These are phyloP conservation scores for Aspergillus eucalypticola DNA, from an alignment of 2,329 filamentous ascomycete genomes.

Conservation along the genomic window DNA sequence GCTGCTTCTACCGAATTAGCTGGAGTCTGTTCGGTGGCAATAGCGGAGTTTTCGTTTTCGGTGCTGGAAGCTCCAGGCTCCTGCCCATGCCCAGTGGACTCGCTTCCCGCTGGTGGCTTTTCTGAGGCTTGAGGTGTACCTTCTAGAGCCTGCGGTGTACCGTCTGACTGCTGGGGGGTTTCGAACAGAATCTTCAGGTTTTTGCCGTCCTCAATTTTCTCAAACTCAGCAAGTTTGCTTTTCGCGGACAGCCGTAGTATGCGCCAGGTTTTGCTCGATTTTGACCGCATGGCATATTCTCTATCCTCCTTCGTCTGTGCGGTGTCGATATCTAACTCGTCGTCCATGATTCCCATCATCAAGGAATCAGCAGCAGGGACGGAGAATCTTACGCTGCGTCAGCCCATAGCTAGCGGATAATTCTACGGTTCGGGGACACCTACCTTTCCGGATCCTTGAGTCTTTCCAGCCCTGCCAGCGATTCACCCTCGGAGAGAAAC, in stretches of 20 bases:
- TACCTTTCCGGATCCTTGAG: slow-evolving; percentile 65
- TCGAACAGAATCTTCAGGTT: slow-evolving; percentile 59
- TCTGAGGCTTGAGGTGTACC: slow-evolving; percentile 26
- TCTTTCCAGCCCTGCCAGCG: slow-evolving; percentile 63
- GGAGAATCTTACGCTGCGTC: slow-evolving; percentile 53
- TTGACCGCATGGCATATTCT: slow-evolving; percentile 64
- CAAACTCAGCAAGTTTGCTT: slow-evolving; percentile 73
- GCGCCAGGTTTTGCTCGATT: slow-evolving; percentile 88
- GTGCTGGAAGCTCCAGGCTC: slow-evolving; percentile 4
- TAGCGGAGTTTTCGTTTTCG: slow-evolving; percentile 9
- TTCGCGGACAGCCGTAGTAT: slow-evolving; percentile 77
- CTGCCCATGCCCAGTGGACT: slow-evolving; percentile 13
- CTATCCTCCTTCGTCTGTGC: slow-evolving; percentile 65
- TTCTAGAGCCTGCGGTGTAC: slow-evolving; percentile 19
- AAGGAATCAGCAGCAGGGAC: slow-evolving; percentile 71
- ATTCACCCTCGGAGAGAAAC: slow-evolving; percentile 71
- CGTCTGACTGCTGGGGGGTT: slow-evolving; percentile 21
- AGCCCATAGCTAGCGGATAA: slow-evolving; percentile 12
- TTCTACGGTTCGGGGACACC: slow-evolving; percentile 13
- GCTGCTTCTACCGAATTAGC: slow-evolving; percentile 14
- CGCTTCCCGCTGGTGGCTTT: slow-evolving; percentile 18
- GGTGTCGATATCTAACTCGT: slow-evolving; percentile 85
- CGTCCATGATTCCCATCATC: slow-evolving; percentile 70
- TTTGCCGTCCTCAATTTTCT: slow-evolving; percentile 82
- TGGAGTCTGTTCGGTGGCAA: slow-evolving; percentile 12